Evolutionary conservation across 768 basidiomycete species (phyloP), one percentile per base, ranked within the genome.

Genomic region (Pulveroboletus sp.): DNA sequence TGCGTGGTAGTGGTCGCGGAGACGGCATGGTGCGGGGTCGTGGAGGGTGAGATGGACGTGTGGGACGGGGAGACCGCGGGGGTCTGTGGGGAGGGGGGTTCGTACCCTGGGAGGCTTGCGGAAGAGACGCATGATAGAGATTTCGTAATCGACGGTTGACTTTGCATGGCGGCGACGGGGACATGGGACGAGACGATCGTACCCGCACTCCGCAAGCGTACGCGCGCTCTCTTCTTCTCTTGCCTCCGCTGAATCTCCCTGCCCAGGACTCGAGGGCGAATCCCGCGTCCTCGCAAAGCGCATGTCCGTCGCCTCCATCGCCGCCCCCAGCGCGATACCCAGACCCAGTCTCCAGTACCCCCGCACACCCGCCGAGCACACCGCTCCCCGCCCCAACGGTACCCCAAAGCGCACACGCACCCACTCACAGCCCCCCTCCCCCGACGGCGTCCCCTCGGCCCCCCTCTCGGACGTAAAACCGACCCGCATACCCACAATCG

Each of bases 101-200:
- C 62, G 67, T 34, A 77, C 71, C 41, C 64, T 65, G 9, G 81
- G 81, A 0, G 76, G 71, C n/a, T 68, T 77, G 30, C 81, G 78
- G 59, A 83, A 83, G 16, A 79, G 73, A 31, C 70, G 72, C 3
- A 73, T 44, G 4, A 66, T 36, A 34, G 57, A 56, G 51, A 62
- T 58, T 40, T 10, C 2, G 12, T n/a, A n/a, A n/a, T n/a, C n/a
- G n/a, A n/a, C n/a, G n/a, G n/a, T n/a, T n/a, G n/a, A 12, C 12
- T 29, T 29, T 29, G 27, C 12, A 75, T 76, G 76, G 72, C 75
- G 34, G 73, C 72, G 35, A 70, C 62, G 19, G 63, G 27, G 43
- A 76, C 80, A 31, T 91, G 88, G 87, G 89, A 89, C 66, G 87
- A 89, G 62, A 80, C 80, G 30, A 88, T 91, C 48, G 89, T 91